Base-by-base conservation (phyloP, 352 stramenopile species). In the Paralagenidium karlingii region DNA sequence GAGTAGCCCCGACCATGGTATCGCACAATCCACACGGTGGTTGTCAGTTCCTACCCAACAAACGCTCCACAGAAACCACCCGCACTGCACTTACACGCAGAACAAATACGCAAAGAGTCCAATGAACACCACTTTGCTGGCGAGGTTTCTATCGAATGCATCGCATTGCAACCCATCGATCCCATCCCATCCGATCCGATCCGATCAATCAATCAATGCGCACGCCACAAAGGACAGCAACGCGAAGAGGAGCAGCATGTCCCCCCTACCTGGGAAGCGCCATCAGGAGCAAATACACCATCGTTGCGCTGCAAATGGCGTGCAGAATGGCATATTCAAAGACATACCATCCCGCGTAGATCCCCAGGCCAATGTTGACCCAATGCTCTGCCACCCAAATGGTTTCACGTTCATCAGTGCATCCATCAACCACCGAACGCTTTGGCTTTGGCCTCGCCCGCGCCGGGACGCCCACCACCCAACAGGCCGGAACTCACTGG, bases 241-340 rank as follows among this genome's bases (percentile, higher is more conserved):
- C n/a, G 25, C 12, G 19, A 11, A 25, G 27, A 24, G 18, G 12
- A 11, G 12, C 33, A 19, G 7, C 12, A 29, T 29, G 11, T 7
- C 22, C 18, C 8, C 25, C 34, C 7, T 34, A 86, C 75, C 75
- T 63, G 22, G 77, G 73, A 21, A 64, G 64, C 18, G 73, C 25
- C 34, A 68, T 43, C 63, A 90, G 73, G 24, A 90, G 56, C 39
- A 69, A 21, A 55, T 90, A 90, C 21, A 85, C 70, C 1, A 53
- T 54, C 26, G 63, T 18, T 9, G 62, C 60, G 34, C 70, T 79
- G 38, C 51, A 65, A 19, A 91, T 47, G 10, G 71, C 76, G 54
- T 91, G 78, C 39, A 88, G 33, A 40, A 91, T 63, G 4, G 68
- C 77, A 45, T 60, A 66, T 47, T 86, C 78, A 37, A 88, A 91